Evolutionary conservation across 306 rosid species (phyloP).

Genomic region (Sindora glabra): DNA sequence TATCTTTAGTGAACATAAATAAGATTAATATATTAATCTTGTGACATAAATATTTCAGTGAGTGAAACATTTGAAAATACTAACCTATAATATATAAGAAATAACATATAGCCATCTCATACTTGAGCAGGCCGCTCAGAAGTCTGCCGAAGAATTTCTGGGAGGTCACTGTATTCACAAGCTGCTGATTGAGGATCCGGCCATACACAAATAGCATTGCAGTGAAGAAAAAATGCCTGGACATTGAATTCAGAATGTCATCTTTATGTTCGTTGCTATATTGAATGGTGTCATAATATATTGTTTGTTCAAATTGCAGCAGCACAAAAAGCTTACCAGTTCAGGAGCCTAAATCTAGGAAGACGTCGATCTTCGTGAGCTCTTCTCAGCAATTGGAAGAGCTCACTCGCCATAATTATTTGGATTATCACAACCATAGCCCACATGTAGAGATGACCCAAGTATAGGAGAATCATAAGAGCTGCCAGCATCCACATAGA

Average conservation of each 20-base stretch:
- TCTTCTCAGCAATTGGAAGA: slow-evolving; percentile 77
- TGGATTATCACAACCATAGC: slow-evolving; percentile 88
- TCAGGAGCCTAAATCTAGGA: slow-evolving; percentile 70
- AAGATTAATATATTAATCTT: too few species aligned
- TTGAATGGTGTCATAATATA: background rate
- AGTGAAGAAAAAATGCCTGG: slow-evolving; percentile 98
- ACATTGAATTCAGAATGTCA: slow-evolving; percentile 23
- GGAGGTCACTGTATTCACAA: slow-evolving; percentile 74
- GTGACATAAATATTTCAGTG: too few species aligned
- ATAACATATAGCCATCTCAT: slow-evolving; percentile 96
- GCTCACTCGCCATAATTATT: slow-evolving; percentile 87
- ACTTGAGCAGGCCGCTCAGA: slow-evolving; percentile 75
- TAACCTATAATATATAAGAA: slow-evolving; percentile 83
- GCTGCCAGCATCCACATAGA: slow-evolving; percentile 89
- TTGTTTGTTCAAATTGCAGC: background rate
- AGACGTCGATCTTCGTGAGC: slow-evolving; percentile 69
- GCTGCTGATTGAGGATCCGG: slow-evolving; percentile 88
- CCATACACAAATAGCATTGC: slow-evolving; percentile 94
- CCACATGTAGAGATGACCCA: slow-evolving; percentile 90
- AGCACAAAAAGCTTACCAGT: slow-evolving; percentile 53
- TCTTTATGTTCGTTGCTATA: background rate
- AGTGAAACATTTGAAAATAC: too few species aligned
- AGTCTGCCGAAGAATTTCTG: slow-evolving; percentile 62
- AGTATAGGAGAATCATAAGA: slow-evolving; percentile 47
- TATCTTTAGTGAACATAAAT: background rate